Evolutionary conservation across 495 filamentous ascomycete species (phyloP).

Genomic region (Gamarada debralockiae): DNA sequence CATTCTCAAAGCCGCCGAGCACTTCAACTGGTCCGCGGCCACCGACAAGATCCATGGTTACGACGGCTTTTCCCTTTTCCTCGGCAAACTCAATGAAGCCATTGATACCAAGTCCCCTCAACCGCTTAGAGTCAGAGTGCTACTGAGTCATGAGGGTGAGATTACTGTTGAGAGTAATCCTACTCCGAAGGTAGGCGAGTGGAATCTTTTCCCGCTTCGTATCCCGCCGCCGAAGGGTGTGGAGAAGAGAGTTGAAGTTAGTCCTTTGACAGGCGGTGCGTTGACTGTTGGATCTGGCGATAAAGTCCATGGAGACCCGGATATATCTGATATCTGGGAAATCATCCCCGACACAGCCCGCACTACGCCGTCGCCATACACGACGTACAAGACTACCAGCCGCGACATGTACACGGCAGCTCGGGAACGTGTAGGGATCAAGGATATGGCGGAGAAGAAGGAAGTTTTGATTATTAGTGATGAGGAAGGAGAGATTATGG

Average conservation of each 20-base stretch:
- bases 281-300: slow-evolving; percentile 10
- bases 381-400: slow-evolving; percentile 71
- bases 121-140: slow-evolving; percentile 47
- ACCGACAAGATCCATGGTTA: slow-evolving; percentile 38
- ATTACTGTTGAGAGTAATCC: slow-evolving; percentile 46
- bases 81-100: slow-evolving; percentile 11
- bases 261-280: slow-evolving; percentile 21
- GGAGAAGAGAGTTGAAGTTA: slow-evolving; percentile 1
- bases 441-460: slow-evolving; percentile 40
- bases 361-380: slow-evolving; percentile 57
- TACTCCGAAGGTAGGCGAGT: slow-evolving; percentile 42
- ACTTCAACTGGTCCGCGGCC: slow-evolving; percentile 60
- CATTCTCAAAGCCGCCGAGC: slow-evolving; percentile 65
- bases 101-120: slow-evolving; percentile 15
- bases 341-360: slow-evolving; percentile 52
- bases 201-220: slow-evolving; percentile 48
- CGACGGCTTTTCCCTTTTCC: slow-evolving; percentile 31
- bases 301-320: slow-evolving; percentile 23
- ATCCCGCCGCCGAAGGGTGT: slow-evolving; percentile 16
- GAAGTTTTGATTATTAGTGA: slow-evolving; percentile 75
- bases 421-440: slow-evolving; percentile 52
- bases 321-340: slow-evolving; percentile 31
- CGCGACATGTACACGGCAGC: slow-evolving; percentile 64
- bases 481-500: slow-evolving; percentile 65
- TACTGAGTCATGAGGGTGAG: slow-evolving; percentile 45